These are phyloP conservation scores for Rhinocladiella mackenziei DNA, from an alignment of 2,329 filamentous ascomycete genomes.

Conservation along the genomic window DNA sequence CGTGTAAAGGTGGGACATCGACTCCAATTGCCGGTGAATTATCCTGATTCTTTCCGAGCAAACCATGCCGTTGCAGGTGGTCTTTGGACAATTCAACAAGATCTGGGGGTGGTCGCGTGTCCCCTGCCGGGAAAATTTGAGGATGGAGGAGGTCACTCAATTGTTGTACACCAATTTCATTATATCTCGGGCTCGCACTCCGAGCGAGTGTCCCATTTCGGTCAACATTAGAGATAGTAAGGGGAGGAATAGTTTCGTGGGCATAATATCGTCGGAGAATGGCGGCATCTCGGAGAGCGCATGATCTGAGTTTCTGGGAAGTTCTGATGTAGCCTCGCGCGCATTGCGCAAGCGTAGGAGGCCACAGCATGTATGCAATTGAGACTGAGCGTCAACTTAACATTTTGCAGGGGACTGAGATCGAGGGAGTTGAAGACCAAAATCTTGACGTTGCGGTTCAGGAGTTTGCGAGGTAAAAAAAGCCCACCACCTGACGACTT, in stretches of 20 bases:
- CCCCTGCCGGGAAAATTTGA: slow-evolving; percentile 68
- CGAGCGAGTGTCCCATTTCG: slow-evolving; percentile 11
- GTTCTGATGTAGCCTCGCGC: slow-evolving; percentile 31
- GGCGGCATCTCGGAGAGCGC: slow-evolving; percentile 19
- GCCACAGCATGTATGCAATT: slow-evolving; percentile 28
- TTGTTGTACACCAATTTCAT: slow-evolving; percentile 92
- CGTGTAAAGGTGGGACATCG: slow-evolving; percentile 75
- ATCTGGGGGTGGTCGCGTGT: slow-evolving; percentile 58
- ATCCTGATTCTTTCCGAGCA: slow-evolving; percentile 87
- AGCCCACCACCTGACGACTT: too few relatives aligned
- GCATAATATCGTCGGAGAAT: slow-evolving; percentile 28
- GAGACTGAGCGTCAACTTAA: slow-evolving; percentile 2
- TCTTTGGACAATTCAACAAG: slow-evolving; percentile 76
- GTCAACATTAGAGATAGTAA: not conserved
- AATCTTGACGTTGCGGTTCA: slow-evolving; percentile 4
- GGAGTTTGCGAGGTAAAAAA: too few relatives aligned
- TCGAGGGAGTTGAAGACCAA: not conserved
- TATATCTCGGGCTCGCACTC: slow-evolving; percentile 63
- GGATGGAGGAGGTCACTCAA: slow-evolving; percentile 76
- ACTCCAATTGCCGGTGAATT: slow-evolving; percentile 72
- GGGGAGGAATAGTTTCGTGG: slow-evolving; percentile 7
- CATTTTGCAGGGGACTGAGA: slow-evolving; percentile 6
- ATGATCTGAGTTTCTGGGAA: slow-evolving; percentile 28
- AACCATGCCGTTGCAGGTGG: slow-evolving; percentile 78
- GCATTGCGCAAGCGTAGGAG: slow-evolving; percentile 29